These are phyloP conservation scores for Chlamydomonas sphaeroides DNA, from an alignment of 139 green algal species.

Conservation along the genomic window DNA sequence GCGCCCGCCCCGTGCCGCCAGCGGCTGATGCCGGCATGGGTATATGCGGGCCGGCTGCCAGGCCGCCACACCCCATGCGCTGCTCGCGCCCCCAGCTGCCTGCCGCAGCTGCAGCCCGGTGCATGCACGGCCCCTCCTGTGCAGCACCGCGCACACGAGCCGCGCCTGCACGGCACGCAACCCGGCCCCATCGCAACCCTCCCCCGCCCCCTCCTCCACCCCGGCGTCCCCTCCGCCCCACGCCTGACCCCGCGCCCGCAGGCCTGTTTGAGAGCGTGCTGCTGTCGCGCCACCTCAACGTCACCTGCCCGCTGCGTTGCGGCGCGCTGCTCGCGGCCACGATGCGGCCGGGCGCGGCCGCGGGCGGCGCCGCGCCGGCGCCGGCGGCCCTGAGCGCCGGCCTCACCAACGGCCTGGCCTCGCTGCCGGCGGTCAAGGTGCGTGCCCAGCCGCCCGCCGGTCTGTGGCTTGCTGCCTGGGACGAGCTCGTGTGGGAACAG, in stretches of 20 bases:
- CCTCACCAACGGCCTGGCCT: constrained; percentile 12
- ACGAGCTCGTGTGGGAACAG: too few species aligned
- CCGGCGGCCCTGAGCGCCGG: not conserved
- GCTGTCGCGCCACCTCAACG: not conserved
- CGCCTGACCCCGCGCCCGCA: not conserved
- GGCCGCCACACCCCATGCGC: too few species aligned
- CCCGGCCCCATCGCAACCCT: not conserved
- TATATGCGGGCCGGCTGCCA: too few species aligned
- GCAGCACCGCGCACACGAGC: not conserved
- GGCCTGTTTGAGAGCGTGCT: constrained; percentile 27
- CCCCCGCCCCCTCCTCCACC: too few species aligned
- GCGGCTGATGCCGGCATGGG: too few species aligned
- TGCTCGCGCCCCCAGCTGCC: too few species aligned
- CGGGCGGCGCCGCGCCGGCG: not conserved
- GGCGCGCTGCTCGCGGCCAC: constrained; percentile 11
- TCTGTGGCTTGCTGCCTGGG: too few species aligned
- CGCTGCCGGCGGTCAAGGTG: constrained; percentile 19
- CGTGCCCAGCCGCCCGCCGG: too few species aligned
- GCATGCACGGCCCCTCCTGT: too few species aligned
- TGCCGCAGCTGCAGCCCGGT: too few species aligned
- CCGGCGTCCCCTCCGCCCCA: too few species aligned
- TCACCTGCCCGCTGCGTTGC: constrained; percentile 25
- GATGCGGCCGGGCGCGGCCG: not conserved
- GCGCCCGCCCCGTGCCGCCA: too few species aligned
- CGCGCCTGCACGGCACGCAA: not conserved